These are phyloP conservation scores for Scenedesmus sp. DNA, from an alignment of 163 green algal genomes.

Conservation along the genomic window DNA sequence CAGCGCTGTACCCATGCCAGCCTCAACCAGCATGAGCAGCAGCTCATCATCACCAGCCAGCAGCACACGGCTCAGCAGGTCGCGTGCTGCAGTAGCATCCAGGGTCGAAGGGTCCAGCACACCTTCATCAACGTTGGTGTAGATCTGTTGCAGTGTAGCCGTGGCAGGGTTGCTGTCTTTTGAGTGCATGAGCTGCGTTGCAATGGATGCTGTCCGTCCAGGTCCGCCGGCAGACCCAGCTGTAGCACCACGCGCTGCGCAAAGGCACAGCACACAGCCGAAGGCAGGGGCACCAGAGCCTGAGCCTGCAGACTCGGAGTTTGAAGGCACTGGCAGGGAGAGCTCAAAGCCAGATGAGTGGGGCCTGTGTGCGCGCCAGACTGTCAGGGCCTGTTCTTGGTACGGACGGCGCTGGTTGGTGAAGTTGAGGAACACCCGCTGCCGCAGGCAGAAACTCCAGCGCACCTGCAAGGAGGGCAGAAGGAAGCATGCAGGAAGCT, in stretches of 20 bases:
- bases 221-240: neutral
- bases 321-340: neutral
- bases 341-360: neutral
- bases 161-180: neutral
- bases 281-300: neutral
- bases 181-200: neutral
- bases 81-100: neutral
- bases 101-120: neutral
- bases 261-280: neutral
- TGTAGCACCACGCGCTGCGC: neutral
- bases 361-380: slow-evolving; percentile 1
- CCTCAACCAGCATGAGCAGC: slow-evolving; percentile 37
- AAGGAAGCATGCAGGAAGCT: neutral
- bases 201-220: neutral
- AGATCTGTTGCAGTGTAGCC: slow-evolving; percentile 17
- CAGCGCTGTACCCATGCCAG: neutral
- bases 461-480: neutral
- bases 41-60: slow-evolving; percentile 23
- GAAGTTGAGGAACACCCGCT: slow-evolving; percentile 18
- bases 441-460: slow-evolving; percentile 27
- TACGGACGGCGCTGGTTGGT: slow-evolving; percentile 27
- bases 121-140: slow-evolving; percentile 4
- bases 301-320: neutral
- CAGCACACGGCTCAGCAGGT: neutral
- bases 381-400: slow-evolving; percentile 6